A percentile compares a stretch with the other conserved stretches of the same genome.
phyloP scores from a whole-genome alignment of 2,329 filamentous ascomycete genomes.

The Claviceps purpurea region DNA sequence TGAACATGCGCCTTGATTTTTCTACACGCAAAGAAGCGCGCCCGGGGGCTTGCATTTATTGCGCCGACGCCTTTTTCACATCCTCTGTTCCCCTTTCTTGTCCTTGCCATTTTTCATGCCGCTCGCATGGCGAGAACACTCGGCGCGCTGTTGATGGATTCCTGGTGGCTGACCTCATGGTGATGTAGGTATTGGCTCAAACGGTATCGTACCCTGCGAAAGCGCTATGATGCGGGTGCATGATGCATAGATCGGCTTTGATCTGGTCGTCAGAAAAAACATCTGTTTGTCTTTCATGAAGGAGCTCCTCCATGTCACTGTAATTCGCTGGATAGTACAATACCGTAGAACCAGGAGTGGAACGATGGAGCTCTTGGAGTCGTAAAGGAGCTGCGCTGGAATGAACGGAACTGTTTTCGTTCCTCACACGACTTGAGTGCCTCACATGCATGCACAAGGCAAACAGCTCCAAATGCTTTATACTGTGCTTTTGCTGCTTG shows the following conservation, averaged over 20 bases:
- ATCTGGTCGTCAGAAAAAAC: background rate
- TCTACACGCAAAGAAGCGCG: background rate
- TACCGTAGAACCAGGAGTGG: background rate
- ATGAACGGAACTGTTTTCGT: background rate
- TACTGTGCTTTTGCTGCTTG: background rate
- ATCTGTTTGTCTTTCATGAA: background rate
- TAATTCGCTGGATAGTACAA: background rate
- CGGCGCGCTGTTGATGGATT: background rate
- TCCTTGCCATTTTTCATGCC: background rate
- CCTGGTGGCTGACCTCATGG: conserved; percentile 1
- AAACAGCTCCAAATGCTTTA: background rate
- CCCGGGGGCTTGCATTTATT: background rate
- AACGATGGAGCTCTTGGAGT: background rate
- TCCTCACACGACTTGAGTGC: background rate
- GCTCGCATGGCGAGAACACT: background rate
- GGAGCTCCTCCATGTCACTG: background rate
- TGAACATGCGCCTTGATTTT: conserved; percentile 25
- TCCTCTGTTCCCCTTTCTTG: background rate
- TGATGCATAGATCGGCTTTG: conserved; percentile 7
- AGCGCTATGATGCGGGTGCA: conserved; percentile 52
- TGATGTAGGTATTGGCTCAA: conserved; percentile 71
- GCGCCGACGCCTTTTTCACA: no score
- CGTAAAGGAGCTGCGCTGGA: background rate
- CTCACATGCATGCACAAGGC: conserved; percentile 6
- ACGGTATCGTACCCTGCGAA: conserved; percentile 71